Evolutionary conservation across 2,329 filamentous ascomycete genomes (phyloP), one percentile per base, ranked within the genome.

Genomic region (Beauveria scarabaeidicola): DNA sequence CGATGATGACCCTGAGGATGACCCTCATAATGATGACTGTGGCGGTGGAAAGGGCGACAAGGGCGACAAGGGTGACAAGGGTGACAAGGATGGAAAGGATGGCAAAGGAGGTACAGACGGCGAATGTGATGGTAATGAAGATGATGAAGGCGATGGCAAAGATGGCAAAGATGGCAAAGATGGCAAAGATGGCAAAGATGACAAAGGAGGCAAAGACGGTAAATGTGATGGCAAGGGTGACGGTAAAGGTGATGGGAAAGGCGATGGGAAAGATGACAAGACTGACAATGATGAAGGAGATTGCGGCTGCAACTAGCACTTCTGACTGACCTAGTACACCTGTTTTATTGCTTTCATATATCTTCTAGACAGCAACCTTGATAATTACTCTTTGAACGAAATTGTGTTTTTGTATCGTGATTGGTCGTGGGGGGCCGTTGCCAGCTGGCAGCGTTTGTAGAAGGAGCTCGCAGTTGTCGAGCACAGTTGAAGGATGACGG

Each of bases 221-320:
- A 19, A 52, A 21, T 32, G 29, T 32, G 27, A 23, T 29, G 29
- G 23, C 29, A 40, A 52, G 7, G 29, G 32, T 36, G 32, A 15
- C 3, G 29, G 21, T 23, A 38, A 40, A 8, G 50, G 32, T 1
- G 13, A 21, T 27, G 32, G 32, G 2, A 41, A 53, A 15, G 51
- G 25, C 9, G 40, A 19, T 21, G 27, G n/a, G 3, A 44, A 52
- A 8, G 19, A 29, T 29, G 54, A 32, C 25, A 47, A 52, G 19
- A 29, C 15, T 40, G 58, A 59, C 1, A 44, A 53, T 17, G 58
- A 60, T 13, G 58, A 60, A 41, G 51, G 58, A 40, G 58, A 54
- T 38, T 60, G 58, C 10, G 58, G 58, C 36, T 60, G 58, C 44
- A 50, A 60, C 32, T 60, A 58, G 56, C 47, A 25, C 13, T 25